A percentile compares a stretch with the other conserved stretches of the same genome.
These are phyloP conservation scores for Penicillium odoratum DNA, from an alignment of 495 filamentous ascomycete genomes.

Conservation along the genomic window DNA sequence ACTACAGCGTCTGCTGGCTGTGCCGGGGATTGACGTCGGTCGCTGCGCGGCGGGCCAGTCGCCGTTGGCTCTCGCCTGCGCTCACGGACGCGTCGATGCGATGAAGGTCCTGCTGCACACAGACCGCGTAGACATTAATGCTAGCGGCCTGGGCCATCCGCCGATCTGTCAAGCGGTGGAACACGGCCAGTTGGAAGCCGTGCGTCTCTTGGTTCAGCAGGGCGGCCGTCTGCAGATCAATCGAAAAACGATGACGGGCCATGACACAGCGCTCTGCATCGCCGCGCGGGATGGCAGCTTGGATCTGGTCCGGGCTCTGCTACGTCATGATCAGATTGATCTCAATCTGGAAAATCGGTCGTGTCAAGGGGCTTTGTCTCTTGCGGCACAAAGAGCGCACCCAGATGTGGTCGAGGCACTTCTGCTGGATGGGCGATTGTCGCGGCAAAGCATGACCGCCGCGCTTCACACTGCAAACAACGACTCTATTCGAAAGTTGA, in stretches of 20 bases:
- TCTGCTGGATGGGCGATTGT: not conserved
- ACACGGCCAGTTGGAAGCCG: too few relatives aligned
- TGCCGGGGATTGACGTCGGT: conserved; percentile 9
- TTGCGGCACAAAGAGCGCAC: not conserved
- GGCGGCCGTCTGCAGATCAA: too few relatives aligned
- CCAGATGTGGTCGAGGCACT: not conserved
- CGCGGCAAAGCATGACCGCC: not conserved
- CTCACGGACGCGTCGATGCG: too few relatives aligned
- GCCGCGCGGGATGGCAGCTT: conserved; percentile 10
- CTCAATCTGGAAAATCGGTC: conserved; percentile 8
- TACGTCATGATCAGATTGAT: conserved; percentile 10
- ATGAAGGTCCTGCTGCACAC: too few relatives aligned
- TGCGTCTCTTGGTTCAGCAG: too few relatives aligned
- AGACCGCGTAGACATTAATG: too few relatives aligned
- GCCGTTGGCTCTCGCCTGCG: not conserved
- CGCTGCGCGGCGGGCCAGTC: conserved; percentile 10
- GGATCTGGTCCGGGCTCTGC: conserved; percentile 12
- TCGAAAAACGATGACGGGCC: too few relatives aligned
- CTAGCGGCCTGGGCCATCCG: too few relatives aligned
- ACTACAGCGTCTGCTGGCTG: conserved; percentile 11
- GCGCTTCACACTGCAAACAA: not conserved
- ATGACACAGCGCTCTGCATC: conserved; percentile 1
- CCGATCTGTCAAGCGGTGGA: too few relatives aligned
- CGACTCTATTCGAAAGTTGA: not conserved
- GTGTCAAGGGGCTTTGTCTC: not conserved